These are phyloP conservation scores for Geoglossum glabrum DNA, from an alignment of 495 filamentous ascomycete species.

Conservation along the genomic window DNA sequence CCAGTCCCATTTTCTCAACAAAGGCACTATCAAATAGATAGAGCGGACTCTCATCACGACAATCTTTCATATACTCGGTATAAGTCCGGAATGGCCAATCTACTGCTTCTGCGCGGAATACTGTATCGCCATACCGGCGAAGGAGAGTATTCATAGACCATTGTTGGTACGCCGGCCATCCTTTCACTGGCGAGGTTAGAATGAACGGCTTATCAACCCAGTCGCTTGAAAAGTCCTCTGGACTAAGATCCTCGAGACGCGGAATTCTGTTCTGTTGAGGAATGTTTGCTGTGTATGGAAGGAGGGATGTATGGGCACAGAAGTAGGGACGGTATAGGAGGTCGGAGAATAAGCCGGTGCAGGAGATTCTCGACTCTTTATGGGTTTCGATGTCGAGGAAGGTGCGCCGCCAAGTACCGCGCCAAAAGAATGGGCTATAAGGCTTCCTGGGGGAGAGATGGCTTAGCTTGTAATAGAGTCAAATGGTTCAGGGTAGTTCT, in stretches of 20 bases:
- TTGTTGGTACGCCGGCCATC: slow-evolving; percentile 57
- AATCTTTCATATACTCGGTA: slow-evolving; percentile 65
- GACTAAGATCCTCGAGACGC: slow-evolving; percentile 44
- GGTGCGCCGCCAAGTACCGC: slow-evolving; percentile 71
- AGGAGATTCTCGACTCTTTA: slow-evolving; percentile 33
- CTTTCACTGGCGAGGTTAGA: slow-evolving; percentile 60
- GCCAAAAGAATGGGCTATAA: slow-evolving; percentile 38
- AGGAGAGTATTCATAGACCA: slow-evolving; percentile 54
- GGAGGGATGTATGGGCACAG: slow-evolving; percentile 55
- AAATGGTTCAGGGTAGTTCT: not conserved
- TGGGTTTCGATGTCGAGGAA: slow-evolving; percentile 40
- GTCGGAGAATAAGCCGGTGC: slow-evolving; percentile 76
- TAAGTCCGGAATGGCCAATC: slow-evolving; percentile 77
- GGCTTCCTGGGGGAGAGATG: slow-evolving; percentile 3
- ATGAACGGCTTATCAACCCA: slow-evolving; percentile 82
- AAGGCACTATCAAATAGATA: slow-evolving; percentile 86
- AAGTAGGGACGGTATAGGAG: slow-evolving; percentile 77
- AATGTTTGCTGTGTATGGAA: slow-evolving; percentile 47
- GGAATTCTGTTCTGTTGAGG: slow-evolving; percentile 52
- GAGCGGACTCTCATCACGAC: slow-evolving; percentile 68
- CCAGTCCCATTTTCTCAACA: slow-evolving; percentile 66
- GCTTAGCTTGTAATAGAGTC: not conserved
- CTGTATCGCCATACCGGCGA: slow-evolving; percentile 36
- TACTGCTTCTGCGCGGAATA: slow-evolving; percentile 81
- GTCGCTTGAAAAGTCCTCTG: slow-evolving; percentile 47